phyloP scores from a whole-genome alignment of 1,139 yeast genomes.

The Zhuliangozyma parablackwelliae region DNA sequence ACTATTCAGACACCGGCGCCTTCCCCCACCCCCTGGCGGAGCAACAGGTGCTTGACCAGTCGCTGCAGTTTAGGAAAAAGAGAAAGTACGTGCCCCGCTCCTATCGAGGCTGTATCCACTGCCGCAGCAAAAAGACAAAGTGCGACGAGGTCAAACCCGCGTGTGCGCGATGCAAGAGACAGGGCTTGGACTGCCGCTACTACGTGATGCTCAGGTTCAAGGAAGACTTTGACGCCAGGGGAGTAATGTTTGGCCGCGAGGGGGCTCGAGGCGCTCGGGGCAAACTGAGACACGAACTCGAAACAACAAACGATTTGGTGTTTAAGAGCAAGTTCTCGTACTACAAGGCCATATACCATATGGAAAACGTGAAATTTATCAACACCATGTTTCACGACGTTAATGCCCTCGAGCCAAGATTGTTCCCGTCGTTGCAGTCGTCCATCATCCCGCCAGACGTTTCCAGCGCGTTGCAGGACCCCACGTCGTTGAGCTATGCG shows the following conservation, averaged over 20 bases:
- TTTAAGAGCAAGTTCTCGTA: conserved; percentile 11
- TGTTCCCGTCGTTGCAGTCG: conserved; percentile 10
- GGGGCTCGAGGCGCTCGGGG: conserved; percentile 21
- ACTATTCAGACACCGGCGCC: conserved; percentile 1
- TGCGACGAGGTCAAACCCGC: conserved; percentile 45
- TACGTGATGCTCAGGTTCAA: conserved; percentile 21
- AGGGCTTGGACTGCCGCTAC: conserved; percentile 27
- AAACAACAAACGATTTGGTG: conserved; percentile 10
- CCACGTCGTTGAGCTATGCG: conserved; percentile 18
- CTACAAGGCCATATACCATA: conserved; percentile 12
- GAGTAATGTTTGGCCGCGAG: conserved; percentile 29
- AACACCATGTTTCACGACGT: conserved; percentile 15
- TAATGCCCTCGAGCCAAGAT: conserved; percentile 1
- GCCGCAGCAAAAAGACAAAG: conserved; percentile 30
- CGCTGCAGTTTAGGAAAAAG: background rate
- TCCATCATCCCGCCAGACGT: conserved; percentile 21
- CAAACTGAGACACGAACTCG: conserved; percentile 9
- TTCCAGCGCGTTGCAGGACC: conserved; percentile 9
- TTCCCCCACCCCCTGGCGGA: background rate
- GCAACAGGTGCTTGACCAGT: background rate
- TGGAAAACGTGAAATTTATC: conserved; percentile 15
- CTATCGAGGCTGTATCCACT: conserved; percentile 28
- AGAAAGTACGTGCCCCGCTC: conserved; percentile 12
- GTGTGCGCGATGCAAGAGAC: conserved; percentile 32
- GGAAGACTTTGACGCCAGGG: conserved; percentile 26